Conservation (phyloP, 2,329 filamentous ascomycete genomes). For the Penicillium sp. region DNA sequence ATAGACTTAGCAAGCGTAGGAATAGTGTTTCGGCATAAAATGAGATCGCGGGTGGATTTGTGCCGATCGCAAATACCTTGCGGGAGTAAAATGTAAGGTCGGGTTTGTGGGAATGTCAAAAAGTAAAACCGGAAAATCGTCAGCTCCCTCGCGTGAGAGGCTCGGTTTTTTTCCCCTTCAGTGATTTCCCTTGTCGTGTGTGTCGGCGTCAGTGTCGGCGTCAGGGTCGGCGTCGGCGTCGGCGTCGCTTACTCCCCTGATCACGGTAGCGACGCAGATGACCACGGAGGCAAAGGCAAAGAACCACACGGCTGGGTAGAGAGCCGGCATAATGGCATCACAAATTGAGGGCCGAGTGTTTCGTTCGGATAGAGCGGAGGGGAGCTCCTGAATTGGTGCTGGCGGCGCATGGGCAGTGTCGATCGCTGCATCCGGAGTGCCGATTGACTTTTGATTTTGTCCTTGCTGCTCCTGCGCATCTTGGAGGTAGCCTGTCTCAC, state of each 20-base stretch:
- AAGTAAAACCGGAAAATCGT: neutral
- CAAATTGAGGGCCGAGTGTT: conserved; percentile 1
- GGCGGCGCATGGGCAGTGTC: conserved; percentile 12
- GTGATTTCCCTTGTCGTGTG: neutral
- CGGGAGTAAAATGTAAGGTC: neutral
- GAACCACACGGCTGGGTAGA: conserved; percentile 9
- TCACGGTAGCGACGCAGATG: conserved; percentile 11
- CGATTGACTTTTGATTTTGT: conserved; percentile 12
- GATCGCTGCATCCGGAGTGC: conserved; percentile 18
- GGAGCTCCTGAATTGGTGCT: neutral
- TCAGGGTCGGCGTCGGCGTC: no score
- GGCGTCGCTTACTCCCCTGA: conserved; percentile 1
- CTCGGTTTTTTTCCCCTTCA: neutral
- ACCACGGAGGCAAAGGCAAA: conserved; percentile 8
- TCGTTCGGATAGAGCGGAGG: conserved; percentile 1
- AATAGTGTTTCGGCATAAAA: neutral
- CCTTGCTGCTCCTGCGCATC: neutral
- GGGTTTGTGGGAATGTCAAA: neutral
- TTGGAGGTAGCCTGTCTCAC: conserved; percentile 17
- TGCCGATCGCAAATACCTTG: conserved; percentile 1
- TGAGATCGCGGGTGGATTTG: neutral
- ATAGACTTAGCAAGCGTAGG: neutral
- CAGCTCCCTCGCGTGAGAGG: neutral
- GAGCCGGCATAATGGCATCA: neutral
- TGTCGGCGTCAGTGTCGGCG: no score